These are phyloP conservation scores for Nicotiana tabacum DNA, from an alignment of 257 asterid species.

Conservation along the genomic window DNA sequence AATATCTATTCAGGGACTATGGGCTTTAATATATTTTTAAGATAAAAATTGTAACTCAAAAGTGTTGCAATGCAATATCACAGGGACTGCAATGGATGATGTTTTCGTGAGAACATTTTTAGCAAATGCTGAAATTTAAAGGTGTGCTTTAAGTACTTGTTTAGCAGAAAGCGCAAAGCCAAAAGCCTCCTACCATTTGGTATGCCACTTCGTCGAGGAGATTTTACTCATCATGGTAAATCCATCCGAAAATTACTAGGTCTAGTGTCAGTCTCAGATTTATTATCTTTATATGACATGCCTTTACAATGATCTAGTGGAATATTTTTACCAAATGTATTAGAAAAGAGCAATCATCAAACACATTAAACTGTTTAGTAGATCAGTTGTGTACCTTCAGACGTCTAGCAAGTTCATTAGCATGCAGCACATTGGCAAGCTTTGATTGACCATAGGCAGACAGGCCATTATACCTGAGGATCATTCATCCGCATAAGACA, in stretches of 20 bases:
- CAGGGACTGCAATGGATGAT: neutral
- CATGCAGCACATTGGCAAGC: constrained; percentile 72
- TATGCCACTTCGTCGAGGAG: neutral
- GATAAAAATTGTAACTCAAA: neutral
- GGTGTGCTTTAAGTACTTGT: neutral
- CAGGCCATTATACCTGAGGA: constrained; percentile 46
- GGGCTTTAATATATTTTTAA: too few species aligned
- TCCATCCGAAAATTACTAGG: neutral
- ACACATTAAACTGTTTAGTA: neutral
- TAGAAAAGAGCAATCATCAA: neutral
- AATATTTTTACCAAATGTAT: neutral
- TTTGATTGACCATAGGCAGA: constrained; percentile 85
- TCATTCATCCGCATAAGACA: constrained; percentile 10
- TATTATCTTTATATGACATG: neutral
- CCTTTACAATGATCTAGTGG: neutral
- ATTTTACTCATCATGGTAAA: neutral
- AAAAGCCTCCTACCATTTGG: neutral
- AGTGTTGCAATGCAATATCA: neutral
- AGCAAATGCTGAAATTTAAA: neutral
- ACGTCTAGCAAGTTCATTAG: constrained; percentile 59
- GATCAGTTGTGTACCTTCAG: constrained; percentile 44
- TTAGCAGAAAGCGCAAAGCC: neutral
- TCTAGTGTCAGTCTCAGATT: neutral
- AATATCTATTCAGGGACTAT: neutral
- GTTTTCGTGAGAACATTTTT: neutral